Conservation (phyloP, 257 asterid genomes). For the Parsonsia alboflavescens region DNA sequence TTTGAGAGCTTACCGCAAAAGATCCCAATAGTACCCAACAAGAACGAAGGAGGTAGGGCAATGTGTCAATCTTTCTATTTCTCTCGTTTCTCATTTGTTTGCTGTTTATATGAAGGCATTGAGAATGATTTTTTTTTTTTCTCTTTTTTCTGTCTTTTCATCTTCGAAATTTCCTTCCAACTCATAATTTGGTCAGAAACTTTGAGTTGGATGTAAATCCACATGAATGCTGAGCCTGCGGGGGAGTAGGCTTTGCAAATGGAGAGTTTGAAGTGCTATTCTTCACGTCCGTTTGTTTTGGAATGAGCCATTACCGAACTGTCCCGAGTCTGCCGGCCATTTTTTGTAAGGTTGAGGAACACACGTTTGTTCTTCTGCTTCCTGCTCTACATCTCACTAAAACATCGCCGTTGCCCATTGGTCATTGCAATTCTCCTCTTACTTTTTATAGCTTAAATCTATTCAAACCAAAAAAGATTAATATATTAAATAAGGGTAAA, state of each 20-base stretch:
- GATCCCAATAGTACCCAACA: not conserved
- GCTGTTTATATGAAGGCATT: not conserved
- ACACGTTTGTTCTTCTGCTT: not conserved
- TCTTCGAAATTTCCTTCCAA: too few species aligned
- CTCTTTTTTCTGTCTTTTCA: too few species aligned
- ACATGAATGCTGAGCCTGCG: not conserved
- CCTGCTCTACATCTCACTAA: not conserved
- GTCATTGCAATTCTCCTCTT: too few species aligned
- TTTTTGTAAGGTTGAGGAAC: not conserved
- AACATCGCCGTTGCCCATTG: too few species aligned
- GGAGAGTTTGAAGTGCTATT: not conserved
- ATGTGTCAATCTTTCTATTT: not conserved
- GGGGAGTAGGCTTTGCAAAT: not conserved
- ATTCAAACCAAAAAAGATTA: too few species aligned
- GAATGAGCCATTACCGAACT: not conserved
- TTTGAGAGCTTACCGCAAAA: not conserved
- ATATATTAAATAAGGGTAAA: too few species aligned
- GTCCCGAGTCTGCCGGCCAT: not conserved
- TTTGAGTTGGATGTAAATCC: not conserved
- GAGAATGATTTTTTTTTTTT: too few species aligned
- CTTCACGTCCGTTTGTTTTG: not conserved
- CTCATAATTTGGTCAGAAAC: too few species aligned
- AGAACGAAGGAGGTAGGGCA: not conserved
- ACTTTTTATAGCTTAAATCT: too few species aligned
- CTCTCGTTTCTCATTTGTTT: not conserved